Percentiles rank a stretch among this genome's conserved stretches.
Conservation (phyloP, 495 filamentous ascomycete species). For the Aspergillus nanangensis region DNA sequence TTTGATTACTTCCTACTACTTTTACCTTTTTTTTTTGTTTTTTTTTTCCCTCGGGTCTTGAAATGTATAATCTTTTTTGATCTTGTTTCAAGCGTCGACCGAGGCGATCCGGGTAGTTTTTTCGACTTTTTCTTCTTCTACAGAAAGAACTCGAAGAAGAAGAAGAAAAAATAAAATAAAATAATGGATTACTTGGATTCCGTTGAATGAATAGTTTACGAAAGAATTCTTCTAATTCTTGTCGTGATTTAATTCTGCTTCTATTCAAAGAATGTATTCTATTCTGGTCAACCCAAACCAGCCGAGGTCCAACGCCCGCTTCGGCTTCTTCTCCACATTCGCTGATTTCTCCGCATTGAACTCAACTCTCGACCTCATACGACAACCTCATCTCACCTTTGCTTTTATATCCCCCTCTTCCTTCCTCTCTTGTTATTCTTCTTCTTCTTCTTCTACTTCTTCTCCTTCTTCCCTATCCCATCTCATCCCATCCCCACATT, state of each 20-base stretch:
- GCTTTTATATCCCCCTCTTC: conserved; percentile 4
- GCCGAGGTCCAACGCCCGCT: conserved; percentile 10
- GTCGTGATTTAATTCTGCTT: not conserved
- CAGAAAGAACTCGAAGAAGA: no score
- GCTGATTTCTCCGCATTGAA: conserved; percentile 11
- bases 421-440: conserved; percentile 12
- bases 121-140: no score
- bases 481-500: not conserved
- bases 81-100: no score
- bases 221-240: not conserved
- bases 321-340: conserved; percentile 16
- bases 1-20: no score
- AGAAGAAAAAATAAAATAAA: no score
- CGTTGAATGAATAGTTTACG: no score
- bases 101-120: no score
- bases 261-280: not conserved
- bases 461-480: conserved; percentile 1
- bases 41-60: conserved; percentile 8
- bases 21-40: conserved; percentile 27
- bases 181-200: no score
- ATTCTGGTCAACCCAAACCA: not conserved
- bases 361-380: not conserved
- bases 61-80: no score
- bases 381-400: conserved; percentile 1
- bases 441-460: conserved; percentile 10